Evolutionary conservation across 75 land plant genomes (phyloP).

Genomic region (Larix kaempferi): DNA sequence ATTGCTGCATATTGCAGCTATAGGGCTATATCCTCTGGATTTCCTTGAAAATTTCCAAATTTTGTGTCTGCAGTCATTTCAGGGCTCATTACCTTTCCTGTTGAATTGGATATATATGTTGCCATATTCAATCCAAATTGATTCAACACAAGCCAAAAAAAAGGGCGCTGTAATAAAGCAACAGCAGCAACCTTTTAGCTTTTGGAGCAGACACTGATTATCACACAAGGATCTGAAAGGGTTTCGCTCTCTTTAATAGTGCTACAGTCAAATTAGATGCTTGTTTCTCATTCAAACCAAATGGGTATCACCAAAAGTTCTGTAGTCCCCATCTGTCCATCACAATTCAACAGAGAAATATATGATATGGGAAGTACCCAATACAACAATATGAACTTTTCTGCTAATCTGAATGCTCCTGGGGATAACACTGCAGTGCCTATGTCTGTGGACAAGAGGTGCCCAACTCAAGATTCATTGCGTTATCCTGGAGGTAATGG

Average conservation of each 20-base stretch:
- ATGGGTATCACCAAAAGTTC: background rate
- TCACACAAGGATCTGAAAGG: background rate
- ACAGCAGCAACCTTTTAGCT: background rate
- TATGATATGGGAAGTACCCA: background rate
- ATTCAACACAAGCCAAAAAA: background rate
- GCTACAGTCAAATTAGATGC: background rate
- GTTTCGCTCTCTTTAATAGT: background rate
- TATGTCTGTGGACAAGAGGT: background rate
- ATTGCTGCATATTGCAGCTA: too few species aligned
- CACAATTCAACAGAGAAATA: background rate
- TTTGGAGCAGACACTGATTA: background rate
- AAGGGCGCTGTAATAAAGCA: background rate
- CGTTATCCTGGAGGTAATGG: background rate
- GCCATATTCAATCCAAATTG: background rate
- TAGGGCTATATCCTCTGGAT: background rate
- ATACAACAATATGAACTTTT: background rate
- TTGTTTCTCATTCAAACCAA: constrained; percentile 9
- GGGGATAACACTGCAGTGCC: background rate
- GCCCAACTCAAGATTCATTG: constrained; percentile 2
- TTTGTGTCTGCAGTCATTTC: background rate
- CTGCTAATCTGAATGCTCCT: background rate
- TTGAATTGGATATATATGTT: background rate
- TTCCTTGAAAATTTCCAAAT: background rate
- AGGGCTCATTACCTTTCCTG: background rate
- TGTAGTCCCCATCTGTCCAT: background rate